Evolutionary conservation across 2,329 filamentous ascomycete genomes (phyloP).

Genomic region (Hypoxylon sp.): DNA sequence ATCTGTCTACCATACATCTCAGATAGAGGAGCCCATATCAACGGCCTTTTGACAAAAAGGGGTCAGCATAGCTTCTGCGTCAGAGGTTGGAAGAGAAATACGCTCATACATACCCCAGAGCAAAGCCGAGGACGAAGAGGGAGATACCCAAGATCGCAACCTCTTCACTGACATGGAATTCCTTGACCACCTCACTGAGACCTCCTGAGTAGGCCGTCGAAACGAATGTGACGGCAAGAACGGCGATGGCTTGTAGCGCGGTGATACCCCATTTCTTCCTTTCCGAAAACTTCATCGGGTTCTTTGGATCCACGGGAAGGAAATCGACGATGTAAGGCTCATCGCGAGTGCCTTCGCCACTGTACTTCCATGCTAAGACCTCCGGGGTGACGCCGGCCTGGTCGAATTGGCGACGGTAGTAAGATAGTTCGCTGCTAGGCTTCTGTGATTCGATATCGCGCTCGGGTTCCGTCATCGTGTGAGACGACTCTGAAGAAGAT

Average conservation of each 20-base stretch:
- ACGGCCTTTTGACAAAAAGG: constrained; percentile 54
- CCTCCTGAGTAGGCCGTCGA: constrained; percentile 76
- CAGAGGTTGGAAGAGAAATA: background rate
- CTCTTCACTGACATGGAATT: constrained; percentile 66
- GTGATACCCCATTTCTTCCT: constrained; percentile 76
- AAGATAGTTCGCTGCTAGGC: constrained; percentile 54
- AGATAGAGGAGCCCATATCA: constrained; percentile 75
- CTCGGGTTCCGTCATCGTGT: constrained; percentile 52
- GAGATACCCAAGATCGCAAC: constrained; percentile 66
- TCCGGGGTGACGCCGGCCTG: constrained; percentile 69
- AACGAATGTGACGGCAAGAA: constrained; percentile 77
- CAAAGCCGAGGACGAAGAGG: constrained; percentile 70
- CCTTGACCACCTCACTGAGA: constrained; percentile 63
- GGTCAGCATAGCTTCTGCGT: constrained; percentile 59
- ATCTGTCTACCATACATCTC: constrained; percentile 71
- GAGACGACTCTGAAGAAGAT: constrained; percentile 50
- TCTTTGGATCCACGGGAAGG: constrained; percentile 74
- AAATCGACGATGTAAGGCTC: constrained; percentile 78
- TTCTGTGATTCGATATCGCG: constrained; percentile 59
- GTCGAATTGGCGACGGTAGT: constrained; percentile 68
- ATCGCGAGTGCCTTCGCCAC: constrained; percentile 72
- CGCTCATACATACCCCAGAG: constrained; percentile 47
- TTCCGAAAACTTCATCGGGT: constrained; percentile 71
- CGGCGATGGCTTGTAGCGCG: constrained; percentile 72
- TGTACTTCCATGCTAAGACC: constrained; percentile 68